These are phyloP conservation scores for Seiridium unicorne DNA, from an alignment of 2,329 filamentous ascomycete species.

Conservation along the genomic window DNA sequence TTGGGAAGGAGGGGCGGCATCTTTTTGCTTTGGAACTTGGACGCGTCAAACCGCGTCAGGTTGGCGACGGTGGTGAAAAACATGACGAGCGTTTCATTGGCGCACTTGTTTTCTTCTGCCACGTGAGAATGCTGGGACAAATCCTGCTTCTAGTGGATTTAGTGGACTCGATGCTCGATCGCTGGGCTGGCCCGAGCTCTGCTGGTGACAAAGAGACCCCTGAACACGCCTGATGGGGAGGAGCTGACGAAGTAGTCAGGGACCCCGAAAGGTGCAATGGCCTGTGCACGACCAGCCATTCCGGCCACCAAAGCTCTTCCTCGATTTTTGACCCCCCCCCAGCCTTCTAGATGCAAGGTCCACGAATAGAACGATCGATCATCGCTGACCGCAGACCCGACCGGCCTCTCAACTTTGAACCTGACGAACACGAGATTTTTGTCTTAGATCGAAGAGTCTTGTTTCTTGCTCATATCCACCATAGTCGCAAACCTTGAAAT, in stretches of 20 bases:
- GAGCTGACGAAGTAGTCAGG: background rate
- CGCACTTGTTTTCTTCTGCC: background rate
- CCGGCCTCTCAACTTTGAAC: background rate
- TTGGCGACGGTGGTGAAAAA: constrained; percentile 2
- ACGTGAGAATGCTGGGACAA: background rate
- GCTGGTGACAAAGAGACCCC: background rate
- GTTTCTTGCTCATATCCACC: background rate
- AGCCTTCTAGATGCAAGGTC: background rate
- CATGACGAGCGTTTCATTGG: background rate
- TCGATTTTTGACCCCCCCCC: background rate
- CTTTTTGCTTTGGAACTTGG: background rate
- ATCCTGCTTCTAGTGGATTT: background rate
- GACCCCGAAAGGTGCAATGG: background rate
- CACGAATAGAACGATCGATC: background rate
- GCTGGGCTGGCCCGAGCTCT: background rate
- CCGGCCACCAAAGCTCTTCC: background rate
- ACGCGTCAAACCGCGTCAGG: constrained; percentile 6
- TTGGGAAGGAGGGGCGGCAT: constrained; percentile 3
- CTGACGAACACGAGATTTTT: background rate
- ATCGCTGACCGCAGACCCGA: background rate
- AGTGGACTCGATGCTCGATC: background rate
- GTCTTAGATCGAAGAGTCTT: background rate
- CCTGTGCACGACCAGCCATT: constrained; percentile 2
- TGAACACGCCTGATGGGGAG: background rate
- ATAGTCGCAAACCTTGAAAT: background rate